Percentiles rank a stretch among this genome's conserved stretches.
Conservation (phyloP, 768 basidiomycete species). For the Kwoniella botswanensis region DNA sequence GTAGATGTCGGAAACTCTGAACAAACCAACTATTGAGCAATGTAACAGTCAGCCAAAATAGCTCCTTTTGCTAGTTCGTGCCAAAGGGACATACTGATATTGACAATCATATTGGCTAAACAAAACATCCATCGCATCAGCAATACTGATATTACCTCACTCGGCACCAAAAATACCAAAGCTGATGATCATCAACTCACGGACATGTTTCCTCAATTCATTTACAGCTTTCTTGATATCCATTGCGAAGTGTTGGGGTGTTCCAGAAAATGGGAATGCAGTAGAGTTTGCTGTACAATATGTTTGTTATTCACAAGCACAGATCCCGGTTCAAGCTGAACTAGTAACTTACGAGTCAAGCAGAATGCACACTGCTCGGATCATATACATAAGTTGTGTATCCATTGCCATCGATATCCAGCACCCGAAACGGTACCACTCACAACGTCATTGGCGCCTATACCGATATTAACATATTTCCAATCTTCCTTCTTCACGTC, state of each 20-base stretch:
- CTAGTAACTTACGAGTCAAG: constrained; percentile 37
- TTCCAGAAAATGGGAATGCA: constrained; percentile 25
- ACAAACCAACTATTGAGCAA: constrained; percentile 41
- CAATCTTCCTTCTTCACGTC: constrained; percentile 39
- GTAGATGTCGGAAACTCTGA: constrained; percentile 51
- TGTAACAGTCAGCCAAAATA: not conserved
- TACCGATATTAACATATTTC: constrained; percentile 54
- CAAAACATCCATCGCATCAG: not conserved
- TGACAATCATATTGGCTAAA: constrained; percentile 48
- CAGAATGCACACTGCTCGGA: constrained; percentile 50
- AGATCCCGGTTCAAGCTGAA: not conserved
- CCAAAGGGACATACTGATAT: constrained; percentile 36
- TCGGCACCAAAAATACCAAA: too few species aligned
- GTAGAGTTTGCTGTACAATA: constrained; percentile 35
- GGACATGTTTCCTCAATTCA: constrained; percentile 38
- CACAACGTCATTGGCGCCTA: constrained; percentile 55
- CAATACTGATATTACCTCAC: not conserved
- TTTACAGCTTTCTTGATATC: constrained; percentile 45
- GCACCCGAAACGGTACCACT: constrained; percentile 15
- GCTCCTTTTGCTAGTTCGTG: not conserved
- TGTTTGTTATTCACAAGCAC: not conserved
- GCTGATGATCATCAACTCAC: constrained; percentile 25
- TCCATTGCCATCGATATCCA: not conserved
- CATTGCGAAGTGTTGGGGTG: constrained; percentile 45
- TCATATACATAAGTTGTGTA: not conserved